Evolutionary conservation across 2,329 filamentous ascomycete species (phyloP).

Genomic region (Xylaria sp.): DNA sequence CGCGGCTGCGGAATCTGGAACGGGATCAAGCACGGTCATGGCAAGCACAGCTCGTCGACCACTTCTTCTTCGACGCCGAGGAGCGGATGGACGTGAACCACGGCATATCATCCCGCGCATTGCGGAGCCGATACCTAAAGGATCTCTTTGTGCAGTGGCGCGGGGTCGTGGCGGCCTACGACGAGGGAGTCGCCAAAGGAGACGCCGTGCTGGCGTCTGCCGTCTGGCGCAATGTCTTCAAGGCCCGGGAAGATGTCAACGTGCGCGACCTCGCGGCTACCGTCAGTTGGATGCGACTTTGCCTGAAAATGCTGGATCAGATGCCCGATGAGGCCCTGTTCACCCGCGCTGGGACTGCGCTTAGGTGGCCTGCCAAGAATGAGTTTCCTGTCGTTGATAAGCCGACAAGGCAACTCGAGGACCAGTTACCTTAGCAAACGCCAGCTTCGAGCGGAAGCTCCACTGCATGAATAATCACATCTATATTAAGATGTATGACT

Average conservation of each 20-base stretch:
- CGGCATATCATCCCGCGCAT: constrained; percentile 69
- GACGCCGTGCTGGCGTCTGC: constrained; percentile 83
- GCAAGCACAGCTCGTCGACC: constrained; percentile 91
- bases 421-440: constrained; percentile 42
- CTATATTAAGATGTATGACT: constrained; percentile 20
- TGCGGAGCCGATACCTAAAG: constrained; percentile 77
- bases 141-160: constrained; percentile 95
- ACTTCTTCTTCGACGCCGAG: constrained; percentile 93
- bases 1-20: constrained; percentile 83
- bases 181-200: constrained; percentile 81
- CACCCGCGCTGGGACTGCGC: constrained; percentile 51
- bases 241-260: constrained; percentile 68
- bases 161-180: constrained; percentile 83
- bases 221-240: constrained; percentile 94
- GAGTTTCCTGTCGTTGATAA: constrained; percentile 56
- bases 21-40: constrained; percentile 75
- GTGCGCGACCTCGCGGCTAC: constrained; percentile 63
- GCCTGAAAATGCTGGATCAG: constrained; percentile 61
- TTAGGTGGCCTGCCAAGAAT: constrained; percentile 56
- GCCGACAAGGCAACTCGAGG: constrained; percentile 55
- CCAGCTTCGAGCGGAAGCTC: background rate
- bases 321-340: constrained; percentile 58
- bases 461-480: background rate
- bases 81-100: constrained; percentile 85
- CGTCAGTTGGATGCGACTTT: constrained; percentile 66